Conservation (phyloP, 23 red algal species). For the Cyanidiococcus yangmingshanensis region DNA sequence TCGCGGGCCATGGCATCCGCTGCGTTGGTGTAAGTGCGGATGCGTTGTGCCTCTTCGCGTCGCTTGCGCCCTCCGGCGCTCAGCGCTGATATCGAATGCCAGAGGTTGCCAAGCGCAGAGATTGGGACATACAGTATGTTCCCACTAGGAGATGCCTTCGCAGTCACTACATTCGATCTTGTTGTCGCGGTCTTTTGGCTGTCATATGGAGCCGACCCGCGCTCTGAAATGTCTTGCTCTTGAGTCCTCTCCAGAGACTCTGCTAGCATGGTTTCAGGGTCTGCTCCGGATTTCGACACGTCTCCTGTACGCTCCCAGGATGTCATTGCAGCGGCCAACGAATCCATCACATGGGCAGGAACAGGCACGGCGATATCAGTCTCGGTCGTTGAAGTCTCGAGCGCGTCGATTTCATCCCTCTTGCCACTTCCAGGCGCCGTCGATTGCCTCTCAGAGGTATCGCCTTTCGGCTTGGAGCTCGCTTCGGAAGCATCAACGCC, state of each 20-base stretch:
- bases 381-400: neutral
- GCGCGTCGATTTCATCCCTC: neutral
- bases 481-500: neutral
- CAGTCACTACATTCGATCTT: neutral
- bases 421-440: neutral
- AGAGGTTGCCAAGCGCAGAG: slow-evolving; percentile 5
- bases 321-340: neutral
- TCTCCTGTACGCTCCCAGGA: neutral
- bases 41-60: neutral
- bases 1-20: slow-evolving; percentile 12
- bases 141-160: neutral
- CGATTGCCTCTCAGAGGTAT: neutral
- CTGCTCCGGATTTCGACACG: neutral
- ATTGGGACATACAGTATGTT: slow-evolving; percentile 13
- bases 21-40: slow-evolving; percentile 2
- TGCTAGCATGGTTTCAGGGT: neutral
- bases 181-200: neutral
- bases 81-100: neutral
- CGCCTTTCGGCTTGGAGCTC: too few species aligned
- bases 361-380: slow-evolving; percentile 5
- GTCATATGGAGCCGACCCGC: neutral
- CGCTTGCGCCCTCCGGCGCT: neutral
- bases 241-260: neutral
- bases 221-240: neutral
- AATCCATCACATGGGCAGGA: slow-evolving; percentile 4